These are phyloP conservation scores for Penicillium paxilli DNA, from an alignment of 495 filamentous ascomycete species.

Conservation along the genomic window DNA sequence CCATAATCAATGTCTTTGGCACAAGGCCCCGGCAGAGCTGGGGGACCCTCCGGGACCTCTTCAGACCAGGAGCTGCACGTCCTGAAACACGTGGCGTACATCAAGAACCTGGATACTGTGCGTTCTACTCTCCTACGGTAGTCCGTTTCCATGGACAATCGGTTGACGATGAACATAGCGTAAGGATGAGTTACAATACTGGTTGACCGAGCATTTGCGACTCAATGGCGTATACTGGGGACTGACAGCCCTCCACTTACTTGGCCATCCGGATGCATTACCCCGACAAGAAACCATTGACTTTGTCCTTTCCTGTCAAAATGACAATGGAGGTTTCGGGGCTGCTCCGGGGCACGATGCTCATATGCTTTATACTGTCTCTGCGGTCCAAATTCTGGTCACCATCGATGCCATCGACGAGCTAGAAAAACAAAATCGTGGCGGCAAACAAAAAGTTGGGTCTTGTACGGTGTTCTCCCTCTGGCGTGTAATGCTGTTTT, in stretches of 20 bases:
- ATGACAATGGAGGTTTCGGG: constrained; percentile 85
- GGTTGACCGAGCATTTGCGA: constrained; percentile 93
- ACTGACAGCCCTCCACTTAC: constrained; percentile 80
- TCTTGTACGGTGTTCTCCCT: constrained; percentile 56
- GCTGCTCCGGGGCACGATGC: constrained; percentile 93
- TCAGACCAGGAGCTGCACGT: constrained; percentile 58
- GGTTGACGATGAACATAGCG: constrained; percentile 55
- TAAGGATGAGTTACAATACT: constrained; percentile 93
- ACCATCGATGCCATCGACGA: constrained; percentile 81
- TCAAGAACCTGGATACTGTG: constrained; percentile 87
- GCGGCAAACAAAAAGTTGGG: constrained; percentile 69
- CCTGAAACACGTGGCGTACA: constrained; percentile 86
- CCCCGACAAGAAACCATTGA: constrained; percentile 79
- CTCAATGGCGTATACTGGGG: constrained; percentile 98
- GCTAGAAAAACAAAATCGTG: constrained; percentile 65
- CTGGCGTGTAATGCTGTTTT: constrained; percentile 7
- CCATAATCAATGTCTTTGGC: constrained; percentile 55
- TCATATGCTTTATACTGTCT: constrained; percentile 92
- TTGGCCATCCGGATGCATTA: constrained; percentile 76
- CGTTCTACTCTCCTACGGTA: constrained; percentile 33
- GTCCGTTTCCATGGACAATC: constrained; percentile 3
- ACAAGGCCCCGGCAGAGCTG: constrained; percentile 60
- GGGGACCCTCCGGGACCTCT: constrained; percentile 40
- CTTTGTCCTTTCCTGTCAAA: constrained; percentile 90
- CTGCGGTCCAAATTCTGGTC: constrained; percentile 87